A percentile compares a stretch with the other conserved stretches of the same genome.
phyloP scores from a whole-genome alignment of 495 filamentous ascomycete genomes.

The Daldinia grandis region DNA sequence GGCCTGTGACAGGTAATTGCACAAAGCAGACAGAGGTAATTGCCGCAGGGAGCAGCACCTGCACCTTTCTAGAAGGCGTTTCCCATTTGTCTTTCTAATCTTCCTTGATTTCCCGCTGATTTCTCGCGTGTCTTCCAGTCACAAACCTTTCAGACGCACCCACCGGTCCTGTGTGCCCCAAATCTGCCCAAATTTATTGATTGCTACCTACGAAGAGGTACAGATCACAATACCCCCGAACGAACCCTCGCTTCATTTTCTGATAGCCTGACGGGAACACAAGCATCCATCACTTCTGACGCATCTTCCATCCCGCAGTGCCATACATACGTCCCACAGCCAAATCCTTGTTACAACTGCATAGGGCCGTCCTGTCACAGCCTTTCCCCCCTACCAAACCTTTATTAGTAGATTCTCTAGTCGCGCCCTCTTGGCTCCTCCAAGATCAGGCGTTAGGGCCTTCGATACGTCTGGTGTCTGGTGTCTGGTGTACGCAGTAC shows the following conservation, averaged over 20 bases:
- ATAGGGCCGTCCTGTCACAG: slow-evolving; percentile 43
- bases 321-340: slow-evolving; percentile 41
- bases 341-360: slow-evolving; percentile 41
- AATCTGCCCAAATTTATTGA: slow-evolving; percentile 28
- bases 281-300: slow-evolving; percentile 35
- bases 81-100: slow-evolving; percentile 26
- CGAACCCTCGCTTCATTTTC: slow-evolving; percentile 8
- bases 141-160: slow-evolving; percentile 25
- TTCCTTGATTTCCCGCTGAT: slow-evolving; percentile 26
- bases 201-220: slow-evolving; percentile 31
- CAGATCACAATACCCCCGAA: slow-evolving; percentile 8
- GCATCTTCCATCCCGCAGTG: slow-evolving; percentile 36
- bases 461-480: slow-evolving; percentile 12
- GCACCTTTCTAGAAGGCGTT: slow-evolving; percentile 36
- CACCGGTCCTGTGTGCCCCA: slow-evolving; percentile 11
- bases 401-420: slow-evolving; percentile 25
- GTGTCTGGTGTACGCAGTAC: slow-evolving; percentile 1
- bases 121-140: slow-evolving; percentile 36
- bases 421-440: slow-evolving; percentile 22
- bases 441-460: slow-evolving; percentile 19
- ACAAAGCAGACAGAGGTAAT: neutral
- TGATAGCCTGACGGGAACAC: slow-evolving; percentile 36
- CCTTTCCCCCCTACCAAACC: slow-evolving; percentile 17
- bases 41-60: slow-evolving; percentile 20
- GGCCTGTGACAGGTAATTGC: neutral